Evolutionary conservation across 805 yeast species (phyloP).

Genomic region (Pichia heedii): DNA sequence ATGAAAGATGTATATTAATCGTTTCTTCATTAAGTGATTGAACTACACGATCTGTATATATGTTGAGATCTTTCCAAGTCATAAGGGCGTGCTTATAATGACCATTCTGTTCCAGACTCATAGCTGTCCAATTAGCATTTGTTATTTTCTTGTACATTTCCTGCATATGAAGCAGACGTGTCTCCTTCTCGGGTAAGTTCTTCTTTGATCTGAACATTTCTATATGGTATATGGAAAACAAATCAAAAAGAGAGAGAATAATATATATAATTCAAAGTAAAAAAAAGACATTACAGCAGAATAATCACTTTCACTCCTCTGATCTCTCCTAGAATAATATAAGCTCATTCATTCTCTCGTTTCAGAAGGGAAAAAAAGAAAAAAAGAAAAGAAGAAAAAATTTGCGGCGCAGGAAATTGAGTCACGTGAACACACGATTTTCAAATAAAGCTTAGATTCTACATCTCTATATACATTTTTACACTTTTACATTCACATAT

Average conservation of each 20-base stretch:
- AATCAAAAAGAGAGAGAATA: background rate
- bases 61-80: constrained; percentile 70
- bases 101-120: constrained; percentile 48
- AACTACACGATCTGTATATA: constrained; percentile 46
- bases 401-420: too few species aligned
- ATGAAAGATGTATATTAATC: constrained; percentile 27
- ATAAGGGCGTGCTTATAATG: constrained; percentile 47
- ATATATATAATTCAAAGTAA: background rate
- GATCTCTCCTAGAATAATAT: too few species aligned
- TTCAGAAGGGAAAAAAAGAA: too few species aligned
- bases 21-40: constrained; percentile 41
- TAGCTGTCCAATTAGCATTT: constrained; percentile 6
- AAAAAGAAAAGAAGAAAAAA: too few species aligned
- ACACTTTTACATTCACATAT: too few species aligned
- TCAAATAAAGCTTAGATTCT: too few species aligned
- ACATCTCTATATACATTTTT: too few species aligned
- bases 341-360: too few species aligned
- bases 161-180: constrained; percentile 6
- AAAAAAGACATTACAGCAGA: too few species aligned
- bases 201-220: background rate
- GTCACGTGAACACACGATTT: too few species aligned
- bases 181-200: background rate
- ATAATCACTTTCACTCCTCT: too few species aligned
- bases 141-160: constrained; percentile 8
- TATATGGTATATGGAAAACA: too few species aligned